Evolutionary conservation across 306 rosid species (phyloP).

Genomic region (Vigna reflexopilosa): DNA sequence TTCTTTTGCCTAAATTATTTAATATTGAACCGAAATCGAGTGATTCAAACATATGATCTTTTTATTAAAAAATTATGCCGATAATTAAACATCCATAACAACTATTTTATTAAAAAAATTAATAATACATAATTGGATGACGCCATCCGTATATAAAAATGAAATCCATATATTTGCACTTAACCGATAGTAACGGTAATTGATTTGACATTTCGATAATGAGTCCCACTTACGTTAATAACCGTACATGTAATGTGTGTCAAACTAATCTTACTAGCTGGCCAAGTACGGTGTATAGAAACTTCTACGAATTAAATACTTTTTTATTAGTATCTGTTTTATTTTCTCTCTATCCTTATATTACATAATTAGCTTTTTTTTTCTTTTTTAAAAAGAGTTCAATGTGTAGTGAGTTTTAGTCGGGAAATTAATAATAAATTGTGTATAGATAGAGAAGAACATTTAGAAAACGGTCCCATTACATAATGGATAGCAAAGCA

Average conservation of each 20-base stretch:
- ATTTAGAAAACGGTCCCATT: slow-evolving; percentile 27
- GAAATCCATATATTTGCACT: neutral
- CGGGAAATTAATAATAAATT: neutral
- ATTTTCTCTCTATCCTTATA: neutral
- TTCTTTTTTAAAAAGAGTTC: neutral
- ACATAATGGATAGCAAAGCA: neutral
- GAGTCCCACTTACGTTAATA: neutral
- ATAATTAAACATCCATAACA: neutral
- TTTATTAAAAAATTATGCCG: neutral
- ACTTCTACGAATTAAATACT: neutral
- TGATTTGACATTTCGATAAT: slow-evolving; percentile 11
- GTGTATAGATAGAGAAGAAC: neutral
- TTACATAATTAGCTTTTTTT: neutral
- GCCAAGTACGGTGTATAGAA: neutral
- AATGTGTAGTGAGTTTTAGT: neutral
- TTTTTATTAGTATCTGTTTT: neutral
- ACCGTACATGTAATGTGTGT: neutral
- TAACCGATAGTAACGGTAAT: slow-evolving; percentile 1
- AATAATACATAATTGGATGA: neutral
- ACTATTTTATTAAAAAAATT: neutral
- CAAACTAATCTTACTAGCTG: neutral
- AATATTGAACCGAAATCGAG: neutral
- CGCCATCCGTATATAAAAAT: neutral
- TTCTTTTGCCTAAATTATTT: neutral
- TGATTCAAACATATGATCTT: neutral